Percentiles rank a stretch among this genome's conserved stretches.
Conservation (phyloP, 441 rosid genomes). For the Melastoma candidum region DNA sequence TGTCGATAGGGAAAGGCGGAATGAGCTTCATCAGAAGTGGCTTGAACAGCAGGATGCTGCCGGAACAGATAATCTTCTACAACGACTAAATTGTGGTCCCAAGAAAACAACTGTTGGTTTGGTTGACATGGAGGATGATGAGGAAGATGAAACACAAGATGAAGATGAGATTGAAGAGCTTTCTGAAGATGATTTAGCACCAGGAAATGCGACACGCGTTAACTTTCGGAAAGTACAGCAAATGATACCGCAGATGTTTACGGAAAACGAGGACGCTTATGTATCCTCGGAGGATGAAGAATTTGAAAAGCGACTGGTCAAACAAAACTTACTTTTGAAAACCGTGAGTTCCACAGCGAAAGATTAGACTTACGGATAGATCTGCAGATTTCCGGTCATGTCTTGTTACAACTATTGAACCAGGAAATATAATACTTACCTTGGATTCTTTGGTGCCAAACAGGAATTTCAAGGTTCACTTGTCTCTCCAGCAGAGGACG, state of each 20-base stretch:
- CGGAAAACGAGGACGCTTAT: constrained; percentile 68
- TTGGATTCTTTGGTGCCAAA: constrained; percentile 19
- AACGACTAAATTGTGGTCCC: constrained; percentile 50
- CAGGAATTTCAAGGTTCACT: constrained; percentile 48
- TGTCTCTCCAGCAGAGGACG: constrained; percentile 48
- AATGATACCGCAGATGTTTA: constrained; percentile 80
- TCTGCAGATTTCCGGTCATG: constrained; percentile 4
- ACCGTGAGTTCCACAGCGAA: constrained; percentile 40
- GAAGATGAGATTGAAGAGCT: constrained; percentile 21
- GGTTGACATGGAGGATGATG: constrained; percentile 41
- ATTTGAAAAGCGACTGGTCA: constrained; percentile 41
- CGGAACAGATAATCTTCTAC: constrained; percentile 73
- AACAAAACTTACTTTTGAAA: constrained; percentile 39
- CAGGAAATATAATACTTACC: neutral
- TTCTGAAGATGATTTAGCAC: constrained; percentile 37
- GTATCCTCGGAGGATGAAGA: constrained; percentile 89
- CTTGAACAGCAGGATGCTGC: constrained; percentile 83
- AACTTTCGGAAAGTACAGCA: constrained; percentile 71
- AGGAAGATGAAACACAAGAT: constrained; percentile 26
- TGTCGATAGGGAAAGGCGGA: constrained; percentile 62
- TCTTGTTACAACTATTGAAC: constrained; percentile 3
- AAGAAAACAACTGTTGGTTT: constrained; percentile 29
- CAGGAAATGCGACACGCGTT: constrained; percentile 38
- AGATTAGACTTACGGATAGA: neutral
- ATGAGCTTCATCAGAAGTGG: constrained; percentile 90